Evolutionary conservation across 116 monocot genomes (phyloP), one percentile per base, ranked within the genome.

Genomic region (Iris pallida): DNA sequence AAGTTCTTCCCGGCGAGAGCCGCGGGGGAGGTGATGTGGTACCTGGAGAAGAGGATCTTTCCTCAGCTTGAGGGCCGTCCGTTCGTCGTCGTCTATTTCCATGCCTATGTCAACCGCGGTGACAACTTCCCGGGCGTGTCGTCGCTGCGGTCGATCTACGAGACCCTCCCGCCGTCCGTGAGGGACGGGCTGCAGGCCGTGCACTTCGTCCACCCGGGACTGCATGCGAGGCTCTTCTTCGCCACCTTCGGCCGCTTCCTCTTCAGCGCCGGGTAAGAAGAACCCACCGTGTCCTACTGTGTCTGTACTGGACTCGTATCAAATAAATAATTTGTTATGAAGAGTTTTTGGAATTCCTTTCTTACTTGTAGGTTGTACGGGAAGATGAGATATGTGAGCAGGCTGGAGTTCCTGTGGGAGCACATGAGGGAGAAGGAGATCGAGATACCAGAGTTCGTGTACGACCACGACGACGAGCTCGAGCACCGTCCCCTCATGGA

Each of bases 181-280:
- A 69, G 76, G 10, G 82, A 86, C 12, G 71, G 61, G 2, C 76
- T 97, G 11, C 79, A 82, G 65, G 80, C 86, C 42, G 79, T 97
- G 16, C 85, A 76, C 75, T 97, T 97, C 81, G 78, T 97, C 15
- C 97, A 92, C 71, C 97, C 97, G 0, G 92, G 90, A 8, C 83
- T 92, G 64, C 90, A 92, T 65, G 63, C 92, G 47, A 82, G 97
- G 51, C 86, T 97, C 71, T 97, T 97, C 78, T 83, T 97, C 66
- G 89, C 92, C 69, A 92, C 97, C 53, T 60, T 97, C 68, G 97
- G 97, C 66, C 80, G 90, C 10, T 85, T 97, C 83, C 76, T 92
- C 65, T 97, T 97, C 78, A 83, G 82, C 81, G 63, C 80, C 47
- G 85, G 87, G 92, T 97, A 85, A 20, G 11, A 10, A 63, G 1